Base-by-base conservation (phyloP, 495 filamentous ascomycete species). In the Aspergillus sparsus region DNA sequence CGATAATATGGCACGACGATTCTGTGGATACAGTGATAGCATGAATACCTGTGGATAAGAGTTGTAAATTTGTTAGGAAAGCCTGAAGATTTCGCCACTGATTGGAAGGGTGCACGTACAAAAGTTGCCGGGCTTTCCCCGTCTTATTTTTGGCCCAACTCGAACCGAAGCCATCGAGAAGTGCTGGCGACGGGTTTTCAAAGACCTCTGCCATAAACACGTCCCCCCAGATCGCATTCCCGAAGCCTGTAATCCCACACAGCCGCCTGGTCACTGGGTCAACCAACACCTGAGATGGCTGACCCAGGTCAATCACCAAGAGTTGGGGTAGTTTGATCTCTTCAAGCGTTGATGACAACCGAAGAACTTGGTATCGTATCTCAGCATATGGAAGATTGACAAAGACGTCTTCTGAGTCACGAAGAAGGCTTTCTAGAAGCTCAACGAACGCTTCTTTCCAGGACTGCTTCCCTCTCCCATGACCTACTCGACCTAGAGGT, bases 331-430 rank as follows among this genome's bases (percentile, higher is more conserved):
- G 61, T 0, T 70, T 79, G 6, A 90, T 77, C 54, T 82, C 74
- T 18, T 88, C 84, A 0, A 91, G 77, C 0, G 68, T 71, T 37
- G 71, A 66, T 8, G 76, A 78, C 50, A 83, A 72, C 35, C 76
- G 70, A 60, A 59, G 63, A 8, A 84, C 63, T 39, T 84, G 77
- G 31, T 80, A 73, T 37, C 88, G 80, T 49, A 92, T 82, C 55
- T 80, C 71, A 13, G 79, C 77, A 65, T 91, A 91, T 2, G 88
- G 87, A 12, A 91, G 68, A 51, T 81, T 77, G 52, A 92, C 80
- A 35, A 86, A 77, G 71, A 85, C 84, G 56, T 91, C 89, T 64
- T 92, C 89, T 12, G 81, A 85, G 64, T 91, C 89, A 16, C 85
- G 83, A 31, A 91, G 74, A 12, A 84, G 71, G 5, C 79, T 71